Evolutionary conservation across 2,329 filamentous ascomycete species (phyloP).

Genomic region (Penicillium sp.): DNA sequence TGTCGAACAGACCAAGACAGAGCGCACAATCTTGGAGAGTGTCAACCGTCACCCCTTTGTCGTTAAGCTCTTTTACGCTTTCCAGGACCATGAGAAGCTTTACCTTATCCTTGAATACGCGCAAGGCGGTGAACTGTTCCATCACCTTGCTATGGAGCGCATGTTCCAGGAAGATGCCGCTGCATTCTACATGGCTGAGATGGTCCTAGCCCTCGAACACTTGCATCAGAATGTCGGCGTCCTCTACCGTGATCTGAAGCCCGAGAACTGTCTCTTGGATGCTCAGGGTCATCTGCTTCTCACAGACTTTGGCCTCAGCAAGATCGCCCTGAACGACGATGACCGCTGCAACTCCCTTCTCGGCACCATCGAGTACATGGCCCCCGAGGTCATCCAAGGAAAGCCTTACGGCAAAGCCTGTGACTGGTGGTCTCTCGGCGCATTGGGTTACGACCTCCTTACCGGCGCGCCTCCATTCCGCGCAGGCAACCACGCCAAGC

Average conservation of each 20-base stretch:
- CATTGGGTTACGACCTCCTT: slow-evolving; percentile 86
- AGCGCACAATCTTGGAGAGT: slow-evolving; percentile 90
- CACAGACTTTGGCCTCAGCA: slow-evolving; percentile 95
- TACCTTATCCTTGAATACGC: slow-evolving; percentile 98
- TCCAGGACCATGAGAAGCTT: slow-evolving; percentile 96
- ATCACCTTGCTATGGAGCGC: slow-evolving; percentile 87
- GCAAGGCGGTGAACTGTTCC: slow-evolving; percentile 93
- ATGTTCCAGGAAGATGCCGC: slow-evolving; percentile 91
- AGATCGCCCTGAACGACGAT: slow-evolving; percentile 76
- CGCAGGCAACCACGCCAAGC: slow-evolving; percentile 88
- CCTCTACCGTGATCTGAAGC: slow-evolving; percentile 95
- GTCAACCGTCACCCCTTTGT: slow-evolving; percentile 97
- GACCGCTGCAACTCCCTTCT: slow-evolving; percentile 82
- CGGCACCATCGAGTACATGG: slow-evolving; percentile 98
- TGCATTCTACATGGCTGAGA: slow-evolving; percentile 98
- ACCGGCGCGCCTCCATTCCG: slow-evolving; percentile 90
- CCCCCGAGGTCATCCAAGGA: slow-evolving; percentile 86
- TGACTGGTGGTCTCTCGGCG: slow-evolving; percentile 98
- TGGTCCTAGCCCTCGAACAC: slow-evolving; percentile 90
- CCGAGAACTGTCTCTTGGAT: slow-evolving; percentile 94
- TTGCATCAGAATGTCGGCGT: slow-evolving; percentile 90
- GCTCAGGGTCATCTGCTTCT: slow-evolving; percentile 87
- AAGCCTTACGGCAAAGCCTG: slow-evolving; percentile 90
- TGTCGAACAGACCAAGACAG: slow-evolving; percentile 95
- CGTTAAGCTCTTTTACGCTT: slow-evolving; percentile 96